Conservation (phyloP, 345 rosid species). For the Raphanus sativus region DNA sequence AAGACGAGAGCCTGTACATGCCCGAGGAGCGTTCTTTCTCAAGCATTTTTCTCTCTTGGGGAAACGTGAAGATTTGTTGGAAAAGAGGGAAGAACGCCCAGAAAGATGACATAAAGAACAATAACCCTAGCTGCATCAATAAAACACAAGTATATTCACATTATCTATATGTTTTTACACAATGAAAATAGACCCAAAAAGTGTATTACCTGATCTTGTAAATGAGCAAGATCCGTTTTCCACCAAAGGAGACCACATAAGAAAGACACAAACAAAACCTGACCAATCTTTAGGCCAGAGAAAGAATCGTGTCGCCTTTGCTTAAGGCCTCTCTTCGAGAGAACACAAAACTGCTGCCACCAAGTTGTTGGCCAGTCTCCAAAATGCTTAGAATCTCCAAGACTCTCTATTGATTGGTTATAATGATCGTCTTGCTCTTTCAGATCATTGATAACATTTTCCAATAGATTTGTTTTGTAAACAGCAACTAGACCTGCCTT, state of each 20-base stretch:
- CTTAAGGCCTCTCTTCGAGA: conserved; percentile 65
- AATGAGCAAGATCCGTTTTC: conserved; percentile 47
- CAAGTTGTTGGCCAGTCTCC: conserved; percentile 75
- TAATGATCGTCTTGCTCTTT: conserved; percentile 16
- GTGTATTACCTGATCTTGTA: conserved; percentile 66
- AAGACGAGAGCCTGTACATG: conserved; percentile 79
- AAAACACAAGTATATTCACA: not conserved
- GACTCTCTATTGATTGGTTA: conserved; percentile 21
- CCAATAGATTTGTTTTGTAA: conserved; percentile 42
- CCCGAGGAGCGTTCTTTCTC: conserved; percentile 82
- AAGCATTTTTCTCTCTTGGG: conserved; percentile 76
- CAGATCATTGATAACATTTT: conserved; percentile 42
- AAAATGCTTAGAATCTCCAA: conserved; percentile 32
- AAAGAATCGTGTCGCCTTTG: conserved; percentile 86
- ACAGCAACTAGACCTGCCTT: conserved; percentile 41
- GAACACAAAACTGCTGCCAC: conserved; percentile 78
- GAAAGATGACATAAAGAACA: conserved; percentile 65
- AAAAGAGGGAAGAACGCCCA: conserved; percentile 76
- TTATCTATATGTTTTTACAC: not conserved
- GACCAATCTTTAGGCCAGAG: conserved; percentile 64
- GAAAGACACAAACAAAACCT: conserved; percentile 63
- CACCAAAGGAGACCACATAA: conserved; percentile 91
- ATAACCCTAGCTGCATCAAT: conserved; percentile 62
- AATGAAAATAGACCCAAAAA: not conserved
- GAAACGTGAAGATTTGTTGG: conserved; percentile 79